Conservation (phyloP, 768 basidiomycete species). For the Clavulina sp. region DNA sequence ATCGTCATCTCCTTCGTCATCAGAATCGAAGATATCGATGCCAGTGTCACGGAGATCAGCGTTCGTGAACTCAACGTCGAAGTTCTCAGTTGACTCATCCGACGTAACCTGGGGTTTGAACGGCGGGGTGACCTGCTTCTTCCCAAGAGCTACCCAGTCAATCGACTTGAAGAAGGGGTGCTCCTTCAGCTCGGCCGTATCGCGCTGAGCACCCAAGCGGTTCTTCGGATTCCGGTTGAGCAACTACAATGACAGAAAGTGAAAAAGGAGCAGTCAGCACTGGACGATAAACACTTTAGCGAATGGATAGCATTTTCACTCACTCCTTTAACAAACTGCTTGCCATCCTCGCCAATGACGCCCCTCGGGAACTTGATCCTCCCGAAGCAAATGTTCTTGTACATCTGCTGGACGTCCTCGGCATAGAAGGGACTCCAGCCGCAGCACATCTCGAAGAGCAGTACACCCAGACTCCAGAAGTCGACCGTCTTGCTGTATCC, state of each 20-base stretch:
- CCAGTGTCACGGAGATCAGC: constrained; percentile 70
- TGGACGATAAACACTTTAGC: neutral
- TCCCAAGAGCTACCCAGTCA: constrained; percentile 78
- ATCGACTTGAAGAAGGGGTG: constrained; percentile 85
- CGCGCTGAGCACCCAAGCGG: constrained; percentile 78
- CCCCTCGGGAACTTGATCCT: constrained; percentile 97
- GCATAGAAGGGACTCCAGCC: constrained; percentile 99
- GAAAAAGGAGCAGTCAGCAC: neutral
- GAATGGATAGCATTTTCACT: neutral
- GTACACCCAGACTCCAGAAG: constrained; percentile 92
- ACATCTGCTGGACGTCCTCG: constrained; percentile 99
- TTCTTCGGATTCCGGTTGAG: constrained; percentile 98
- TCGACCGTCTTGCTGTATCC: constrained; percentile 98
- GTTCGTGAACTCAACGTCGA: constrained; percentile 93
- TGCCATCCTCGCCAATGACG: constrained; percentile 93
- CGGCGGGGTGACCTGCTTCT: constrained; percentile 84
- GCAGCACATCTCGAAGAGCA: constrained; percentile 99
- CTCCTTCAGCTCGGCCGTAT: constrained; percentile 86
- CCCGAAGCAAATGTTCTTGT: constrained; percentile 96
- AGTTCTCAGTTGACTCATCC: constrained; percentile 95
- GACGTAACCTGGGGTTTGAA: constrained; percentile 97
- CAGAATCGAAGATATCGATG: constrained; percentile 23
- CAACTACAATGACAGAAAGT: constrained; percentile 35
- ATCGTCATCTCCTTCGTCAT: constrained; percentile 33
- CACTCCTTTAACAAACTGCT: constrained; percentile 97